Evolutionary conservation across 2,329 filamentous ascomycete species (phyloP), one percentile per base, ranked within the genome.

Genomic region (Paraphaeosphaeria minitans): DNA sequence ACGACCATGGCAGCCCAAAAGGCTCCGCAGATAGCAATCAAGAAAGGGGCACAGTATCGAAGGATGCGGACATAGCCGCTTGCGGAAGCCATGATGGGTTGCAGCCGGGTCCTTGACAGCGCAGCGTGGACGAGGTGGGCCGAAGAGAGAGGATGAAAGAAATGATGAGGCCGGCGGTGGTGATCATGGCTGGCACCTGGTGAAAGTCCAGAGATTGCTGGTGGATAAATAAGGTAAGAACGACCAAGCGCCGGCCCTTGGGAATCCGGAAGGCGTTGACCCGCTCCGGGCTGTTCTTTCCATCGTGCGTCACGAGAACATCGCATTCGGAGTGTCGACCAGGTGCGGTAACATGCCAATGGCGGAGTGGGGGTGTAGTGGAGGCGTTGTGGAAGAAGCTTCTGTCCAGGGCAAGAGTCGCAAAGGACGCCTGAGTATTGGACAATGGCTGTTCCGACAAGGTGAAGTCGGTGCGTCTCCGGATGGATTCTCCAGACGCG

Each of bases 11-110:
- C 29, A 13, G 46, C 33, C 9, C 33, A 7, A 6, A 46, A 37
- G 21, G 37, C 22, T 19, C 37, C 37, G 29, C 47, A 49, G 24
- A 41, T n/a, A 13, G 39, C 37, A 27, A 56, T 7, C 12, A 43
- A n/a, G 27, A 56, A 56, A 27, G 37, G 39, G 6, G 46, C 45
- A 14, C 22, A 46, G 22, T 43, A 56, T 13, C 22, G 46, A 27
- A 51, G 47, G 10, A 21, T n/a, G 14, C 14, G 19, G 41, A 51
- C 47, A 35, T 27, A 29, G 7, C 19, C 47, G 27, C 37, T 19
- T n/a, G 8, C 31, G 14, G 37, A 9, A 42, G 27, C 10, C 54
- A 56, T 56, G n/a, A 6, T 37, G 12, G 19, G 2, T 10, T 13
- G 37, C 35, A 8, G 1, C 3, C 16, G 21, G 39, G 4, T 35